These are phyloP conservation scores for Aspergillus latus DNA, from an alignment of 2,329 filamentous ascomycete genomes.

Conservation along the genomic window DNA sequence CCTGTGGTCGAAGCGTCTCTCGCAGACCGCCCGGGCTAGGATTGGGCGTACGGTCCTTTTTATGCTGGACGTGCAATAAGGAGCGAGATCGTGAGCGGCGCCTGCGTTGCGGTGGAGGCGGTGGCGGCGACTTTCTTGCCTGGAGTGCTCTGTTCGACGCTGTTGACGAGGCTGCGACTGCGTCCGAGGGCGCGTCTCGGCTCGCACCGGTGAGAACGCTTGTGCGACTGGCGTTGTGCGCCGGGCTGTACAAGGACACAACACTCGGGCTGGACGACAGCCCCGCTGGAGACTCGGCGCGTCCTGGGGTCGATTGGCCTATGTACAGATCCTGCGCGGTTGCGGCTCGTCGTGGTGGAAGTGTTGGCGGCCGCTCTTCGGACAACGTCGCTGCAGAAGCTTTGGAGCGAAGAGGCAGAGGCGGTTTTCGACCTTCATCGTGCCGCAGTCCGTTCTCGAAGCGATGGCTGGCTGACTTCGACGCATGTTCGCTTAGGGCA, in stretches of 20 bases:
- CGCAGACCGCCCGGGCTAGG: constrained; percentile 43
- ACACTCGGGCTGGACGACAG: constrained; percentile 28
- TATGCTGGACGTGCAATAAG: constrained; percentile 34
- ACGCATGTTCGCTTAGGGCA: background rate
- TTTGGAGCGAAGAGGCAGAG: constrained; percentile 18
- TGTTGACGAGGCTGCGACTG: constrained; percentile 49
- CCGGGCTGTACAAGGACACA: constrained; percentile 27
- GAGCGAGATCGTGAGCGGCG: constrained; percentile 38
- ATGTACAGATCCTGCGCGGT: constrained; percentile 4
- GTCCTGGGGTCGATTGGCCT: constrained; percentile 13
- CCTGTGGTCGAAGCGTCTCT: constrained; percentile 43
- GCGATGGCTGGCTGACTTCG: background rate
- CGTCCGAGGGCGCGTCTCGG: constrained; percentile 45
- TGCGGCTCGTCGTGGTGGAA: constrained; percentile 27
- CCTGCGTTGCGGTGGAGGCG: constrained; percentile 41
- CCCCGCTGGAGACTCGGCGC: constrained; percentile 12
- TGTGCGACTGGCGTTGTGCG: constrained; percentile 25
- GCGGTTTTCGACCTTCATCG: constrained; percentile 14
- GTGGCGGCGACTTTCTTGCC: constrained; percentile 37
- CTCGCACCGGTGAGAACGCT: constrained; percentile 27
- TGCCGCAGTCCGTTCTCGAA: background rate
- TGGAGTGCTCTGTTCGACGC: constrained; percentile 45
- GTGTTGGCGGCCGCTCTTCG: constrained; percentile 24
- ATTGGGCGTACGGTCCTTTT: constrained; percentile 30
- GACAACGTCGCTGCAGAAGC: constrained; percentile 14